Evolutionary conservation across 2,329 filamentous ascomycete species (phyloP).

Genomic region (Colletotrichum neosansevieriae): DNA sequence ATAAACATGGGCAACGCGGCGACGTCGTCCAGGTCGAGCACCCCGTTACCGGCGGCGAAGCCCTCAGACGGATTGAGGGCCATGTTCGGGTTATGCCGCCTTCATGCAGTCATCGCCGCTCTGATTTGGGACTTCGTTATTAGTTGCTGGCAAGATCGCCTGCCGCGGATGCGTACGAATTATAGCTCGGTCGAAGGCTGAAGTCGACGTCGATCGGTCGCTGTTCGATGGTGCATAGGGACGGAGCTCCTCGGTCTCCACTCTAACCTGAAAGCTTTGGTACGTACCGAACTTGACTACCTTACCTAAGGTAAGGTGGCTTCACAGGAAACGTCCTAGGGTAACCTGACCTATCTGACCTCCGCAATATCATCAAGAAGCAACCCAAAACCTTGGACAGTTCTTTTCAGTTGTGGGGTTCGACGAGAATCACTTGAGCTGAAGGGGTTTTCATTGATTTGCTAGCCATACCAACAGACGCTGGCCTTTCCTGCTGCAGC

Average conservation of each 20-base stretch:
- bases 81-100: conserved; percentile 58
- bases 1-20: conserved; percentile 90
- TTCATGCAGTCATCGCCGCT: conserved; percentile 37
- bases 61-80: conserved; percentile 78
- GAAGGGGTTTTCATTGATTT: background rate
- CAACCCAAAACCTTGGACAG: background rate
- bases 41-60: conserved; percentile 75
- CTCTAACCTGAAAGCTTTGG: conserved; percentile 13
- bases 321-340: too few species aligned
- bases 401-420: background rate
- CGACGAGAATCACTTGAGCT: background rate
- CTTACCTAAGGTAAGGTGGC: too few species aligned
- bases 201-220: conserved; percentile 28
- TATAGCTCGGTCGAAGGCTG: conserved; percentile 29
- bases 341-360: too few species aligned
- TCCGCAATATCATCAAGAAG: background rate
- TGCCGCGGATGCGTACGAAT: conserved; percentile 28
- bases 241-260: conserved; percentile 26
- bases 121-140: background rate
- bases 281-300: conserved; percentile 35
- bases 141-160: conserved; percentile 21
- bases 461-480: background rate
- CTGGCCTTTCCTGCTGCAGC: background rate
- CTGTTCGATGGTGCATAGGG: conserved; percentile 36
- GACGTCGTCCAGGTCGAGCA: conserved; percentile 66